These are phyloP conservation scores for Solioccasus polychromus DNA, from an alignment of 768 basidiomycete genomes.

Conservation along the genomic window DNA sequence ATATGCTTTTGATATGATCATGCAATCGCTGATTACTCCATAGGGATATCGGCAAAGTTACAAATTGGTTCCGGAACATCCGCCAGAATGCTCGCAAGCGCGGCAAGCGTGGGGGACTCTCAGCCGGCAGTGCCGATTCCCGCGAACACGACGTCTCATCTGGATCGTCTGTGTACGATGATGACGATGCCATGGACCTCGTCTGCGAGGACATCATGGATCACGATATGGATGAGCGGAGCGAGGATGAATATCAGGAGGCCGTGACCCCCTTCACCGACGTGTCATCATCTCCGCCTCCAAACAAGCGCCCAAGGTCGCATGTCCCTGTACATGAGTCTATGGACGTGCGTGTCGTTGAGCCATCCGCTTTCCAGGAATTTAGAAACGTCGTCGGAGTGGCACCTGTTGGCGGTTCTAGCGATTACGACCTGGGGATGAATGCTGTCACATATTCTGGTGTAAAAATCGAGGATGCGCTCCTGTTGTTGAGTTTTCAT, in stretches of 20 bases:
- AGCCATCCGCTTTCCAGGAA: conserved; percentile 43
- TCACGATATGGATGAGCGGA: conserved; percentile 49
- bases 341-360: conserved; percentile 36
- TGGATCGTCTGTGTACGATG: conserved; percentile 47
- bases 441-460: conserved; percentile 41
- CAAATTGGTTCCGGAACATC: conserved; percentile 86
- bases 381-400: conserved; percentile 44
- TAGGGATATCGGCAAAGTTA: conserved; percentile 81
- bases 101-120: conserved; percentile 45
- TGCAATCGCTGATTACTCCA: conserved; percentile 12
- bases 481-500: conserved; percentile 72
- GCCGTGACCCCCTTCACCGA: conserved; percentile 71
- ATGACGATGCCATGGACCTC: conserved; percentile 49
- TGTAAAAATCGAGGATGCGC: conserved; percentile 70
- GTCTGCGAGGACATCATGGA: conserved; percentile 42
- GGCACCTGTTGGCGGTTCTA: conserved; percentile 14
- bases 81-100: conserved; percentile 79
- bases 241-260: conserved; percentile 73
- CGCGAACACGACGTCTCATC: conserved; percentile 53
- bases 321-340: conserved; percentile 28
- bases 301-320: conserved; percentile 30
- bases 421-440: conserved; percentile 27
- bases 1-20: not conserved
- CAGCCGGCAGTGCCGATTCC: conserved; percentile 33
- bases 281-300: conserved; percentile 39